Percentiles rank a stretch among this genome's conserved stretches.
These are phyloP conservation scores for Wickerhamomyces xylosicus DNA, from an alignment of 805 yeast species.

Conservation along the genomic window DNA sequence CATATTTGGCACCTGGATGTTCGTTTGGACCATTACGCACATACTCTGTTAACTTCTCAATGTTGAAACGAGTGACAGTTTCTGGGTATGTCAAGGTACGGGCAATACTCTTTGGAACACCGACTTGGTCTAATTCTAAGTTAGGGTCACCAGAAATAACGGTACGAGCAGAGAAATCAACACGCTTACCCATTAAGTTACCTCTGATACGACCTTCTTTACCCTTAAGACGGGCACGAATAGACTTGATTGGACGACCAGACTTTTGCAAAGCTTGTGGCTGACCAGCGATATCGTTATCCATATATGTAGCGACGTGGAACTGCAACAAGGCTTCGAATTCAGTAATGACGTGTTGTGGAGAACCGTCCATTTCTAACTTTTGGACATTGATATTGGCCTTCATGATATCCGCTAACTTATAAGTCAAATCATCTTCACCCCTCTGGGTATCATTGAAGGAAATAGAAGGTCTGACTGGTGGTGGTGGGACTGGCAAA, in stretches of 20 bases:
- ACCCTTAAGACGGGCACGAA: conserved; percentile 99
- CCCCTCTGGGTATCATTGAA: conserved; percentile 97
- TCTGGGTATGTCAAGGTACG: conserved; percentile 94
- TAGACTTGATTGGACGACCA: conserved; percentile 97
- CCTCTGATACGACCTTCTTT: conserved; percentile 99
- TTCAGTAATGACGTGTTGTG: conserved; percentile 95
- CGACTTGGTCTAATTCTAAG: conserved; percentile 94
- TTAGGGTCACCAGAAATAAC: conserved; percentile 99
- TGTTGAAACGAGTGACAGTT: conserved; percentile 94
- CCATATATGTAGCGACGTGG: conserved; percentile 99
- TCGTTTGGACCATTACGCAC: conserved; percentile 98
- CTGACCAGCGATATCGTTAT: conserved; percentile 98
- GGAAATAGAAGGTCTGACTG: conserved; percentile 97
- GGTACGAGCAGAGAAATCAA: conserved; percentile 96
- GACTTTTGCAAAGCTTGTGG: conserved; percentile 98
- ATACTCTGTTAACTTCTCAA: conserved; percentile 82
- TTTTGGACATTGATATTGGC: conserved; percentile 97
- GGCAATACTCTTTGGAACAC: conserved; percentile 96
- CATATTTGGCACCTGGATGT: conserved; percentile 99
- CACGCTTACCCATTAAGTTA: conserved; percentile 98
- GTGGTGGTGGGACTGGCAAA: conserved; percentile 99
- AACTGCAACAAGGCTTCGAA: conserved; percentile 92
- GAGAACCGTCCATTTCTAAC: conserved; percentile 97
- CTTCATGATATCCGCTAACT: conserved; percentile 90
- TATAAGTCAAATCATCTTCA: conserved; percentile 97